phyloP scores from a whole-genome alignment of 805 yeast species.

The Candida piceae region DNA sequence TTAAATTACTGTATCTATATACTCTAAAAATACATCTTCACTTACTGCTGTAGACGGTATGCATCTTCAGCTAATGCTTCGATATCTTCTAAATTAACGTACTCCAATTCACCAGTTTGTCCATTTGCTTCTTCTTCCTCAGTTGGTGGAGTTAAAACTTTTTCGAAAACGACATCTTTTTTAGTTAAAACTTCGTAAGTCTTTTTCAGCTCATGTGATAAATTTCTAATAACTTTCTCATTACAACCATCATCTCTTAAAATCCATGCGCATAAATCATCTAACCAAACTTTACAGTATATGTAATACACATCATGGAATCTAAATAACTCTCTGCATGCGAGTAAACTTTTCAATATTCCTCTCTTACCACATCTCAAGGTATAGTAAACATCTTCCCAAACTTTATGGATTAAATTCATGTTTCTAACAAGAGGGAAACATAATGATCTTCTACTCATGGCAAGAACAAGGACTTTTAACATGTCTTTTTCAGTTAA shows the following conservation, averaged over 20 bases:
- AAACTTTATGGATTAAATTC: constrained; percentile 51
- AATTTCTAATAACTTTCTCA: constrained; percentile 51
- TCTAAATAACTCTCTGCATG: constrained; percentile 67
- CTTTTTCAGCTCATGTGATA: constrained; percentile 61
- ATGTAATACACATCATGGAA: constrained; percentile 82
- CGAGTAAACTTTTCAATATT: constrained; percentile 55
- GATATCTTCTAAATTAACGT: constrained; percentile 48
- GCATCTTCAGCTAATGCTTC: constrained; percentile 54
- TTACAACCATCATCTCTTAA: constrained; percentile 49
- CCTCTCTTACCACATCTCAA: constrained; percentile 66
- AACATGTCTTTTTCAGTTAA: constrained; percentile 35
- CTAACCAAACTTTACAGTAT: constrained; percentile 70
- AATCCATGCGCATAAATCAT: constrained; percentile 76
- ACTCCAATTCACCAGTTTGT: constrained; percentile 35
- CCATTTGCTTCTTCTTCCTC: constrained; percentile 34
- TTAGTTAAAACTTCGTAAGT: constrained; percentile 36
- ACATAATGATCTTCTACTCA: constrained; percentile 66
- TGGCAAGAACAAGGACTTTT: constrained; percentile 50
- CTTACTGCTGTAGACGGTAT: constrained; percentile 16
- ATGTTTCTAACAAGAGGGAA: constrained; percentile 79
- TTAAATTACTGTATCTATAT: too few species aligned
- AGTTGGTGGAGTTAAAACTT: constrained; percentile 36
- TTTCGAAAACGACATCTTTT: constrained; percentile 52
- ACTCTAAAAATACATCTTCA: too few species aligned
- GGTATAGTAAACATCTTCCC: constrained; percentile 69